Conservation (phyloP, 805 yeast genomes). For the Starmerella ratchasimensis region DNA sequence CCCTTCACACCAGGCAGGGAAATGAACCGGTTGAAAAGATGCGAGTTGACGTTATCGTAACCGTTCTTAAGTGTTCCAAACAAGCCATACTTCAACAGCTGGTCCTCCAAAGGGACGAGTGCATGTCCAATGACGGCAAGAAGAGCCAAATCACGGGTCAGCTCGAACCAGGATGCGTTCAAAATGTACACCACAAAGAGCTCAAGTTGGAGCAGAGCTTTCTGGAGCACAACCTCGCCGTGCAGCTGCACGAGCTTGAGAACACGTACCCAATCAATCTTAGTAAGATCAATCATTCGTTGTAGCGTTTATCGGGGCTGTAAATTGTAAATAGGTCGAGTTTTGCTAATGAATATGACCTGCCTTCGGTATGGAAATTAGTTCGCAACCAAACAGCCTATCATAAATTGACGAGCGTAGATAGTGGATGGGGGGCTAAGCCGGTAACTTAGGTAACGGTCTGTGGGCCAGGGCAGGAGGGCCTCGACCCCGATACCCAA, state of each 20-base stretch:
- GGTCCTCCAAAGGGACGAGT: slow-evolving; percentile 13
- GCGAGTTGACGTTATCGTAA: slow-evolving; percentile 4
- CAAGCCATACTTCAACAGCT: slow-evolving; percentile 18
- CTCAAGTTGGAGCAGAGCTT: not conserved
- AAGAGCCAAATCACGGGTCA: slow-evolving; percentile 9
- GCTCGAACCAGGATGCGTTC: slow-evolving; percentile 1
- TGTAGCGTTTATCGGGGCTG: too few relatives aligned
- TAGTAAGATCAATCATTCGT: not conserved
- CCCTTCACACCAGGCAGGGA: slow-evolving; percentile 39
- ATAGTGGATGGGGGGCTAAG: too few relatives aligned
- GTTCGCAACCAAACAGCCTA: too few relatives aligned
- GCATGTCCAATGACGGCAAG: slow-evolving; percentile 8
- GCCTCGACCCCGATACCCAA: too few relatives aligned
- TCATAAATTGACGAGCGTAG: too few relatives aligned
- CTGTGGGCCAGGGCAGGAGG: too few relatives aligned
- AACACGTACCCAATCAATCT: not conserved
- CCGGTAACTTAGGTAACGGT: too few relatives aligned
- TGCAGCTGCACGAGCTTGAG: not conserved
- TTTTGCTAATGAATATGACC: too few relatives aligned
- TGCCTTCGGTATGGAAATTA: too few relatives aligned
- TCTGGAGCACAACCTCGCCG: not conserved
- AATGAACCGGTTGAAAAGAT: slow-evolving; percentile 21
- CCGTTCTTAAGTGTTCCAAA: slow-evolving; percentile 13
- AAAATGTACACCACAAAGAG: slow-evolving; percentile 1
- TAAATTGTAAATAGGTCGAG: too few relatives aligned